A percentile compares a stretch with the other conserved stretches of the same genome.
Evolutionary conservation across 2,329 filamentous ascomycete genomes (phyloP).

Genomic region (Fulvia fulva): DNA sequence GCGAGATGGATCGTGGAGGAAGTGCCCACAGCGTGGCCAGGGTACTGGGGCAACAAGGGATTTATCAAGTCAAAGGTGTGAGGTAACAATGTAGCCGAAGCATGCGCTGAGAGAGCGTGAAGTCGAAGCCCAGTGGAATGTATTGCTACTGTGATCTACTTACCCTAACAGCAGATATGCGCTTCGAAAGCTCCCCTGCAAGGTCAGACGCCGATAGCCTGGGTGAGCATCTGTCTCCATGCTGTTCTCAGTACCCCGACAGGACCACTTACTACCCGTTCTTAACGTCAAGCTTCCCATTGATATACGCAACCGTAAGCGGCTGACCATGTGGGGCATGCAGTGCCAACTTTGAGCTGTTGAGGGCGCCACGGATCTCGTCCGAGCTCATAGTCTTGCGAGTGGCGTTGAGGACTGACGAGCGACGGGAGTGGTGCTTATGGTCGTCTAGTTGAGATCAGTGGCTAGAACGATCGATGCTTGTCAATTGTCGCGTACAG

Average conservation of each 20-base stretch:
- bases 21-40: conserved; percentile 20
- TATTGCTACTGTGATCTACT: too few relatives aligned
- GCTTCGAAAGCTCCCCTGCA: too few relatives aligned
- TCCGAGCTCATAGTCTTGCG: neutral
- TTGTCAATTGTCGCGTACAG: too few relatives aligned
- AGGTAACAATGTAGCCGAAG: too few relatives aligned
- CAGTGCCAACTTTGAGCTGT: too few relatives aligned
- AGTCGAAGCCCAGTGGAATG: too few relatives aligned
- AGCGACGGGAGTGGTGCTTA: neutral
- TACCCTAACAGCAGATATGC: too few relatives aligned
- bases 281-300: neutral
- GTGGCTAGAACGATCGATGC: neutral
- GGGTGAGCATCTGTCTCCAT: too few relatives aligned
- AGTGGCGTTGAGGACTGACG: neutral
- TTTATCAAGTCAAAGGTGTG: conserved; percentile 12
- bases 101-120: too few relatives aligned
- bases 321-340: neutral
- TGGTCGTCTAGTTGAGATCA: neutral
- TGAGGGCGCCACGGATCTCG: neutral
- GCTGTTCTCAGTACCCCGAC: neutral
- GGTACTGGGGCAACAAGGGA: conserved; percentile 13
- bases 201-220: too few relatives aligned
- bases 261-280: neutral
- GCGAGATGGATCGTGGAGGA: conserved; percentile 26
- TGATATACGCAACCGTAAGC: neutral